Evolutionary conservation across 768 basidiomycete genomes (phyloP), one percentile per base, ranked within the genome.

Genomic region (Tylopilus balloui): DNA sequence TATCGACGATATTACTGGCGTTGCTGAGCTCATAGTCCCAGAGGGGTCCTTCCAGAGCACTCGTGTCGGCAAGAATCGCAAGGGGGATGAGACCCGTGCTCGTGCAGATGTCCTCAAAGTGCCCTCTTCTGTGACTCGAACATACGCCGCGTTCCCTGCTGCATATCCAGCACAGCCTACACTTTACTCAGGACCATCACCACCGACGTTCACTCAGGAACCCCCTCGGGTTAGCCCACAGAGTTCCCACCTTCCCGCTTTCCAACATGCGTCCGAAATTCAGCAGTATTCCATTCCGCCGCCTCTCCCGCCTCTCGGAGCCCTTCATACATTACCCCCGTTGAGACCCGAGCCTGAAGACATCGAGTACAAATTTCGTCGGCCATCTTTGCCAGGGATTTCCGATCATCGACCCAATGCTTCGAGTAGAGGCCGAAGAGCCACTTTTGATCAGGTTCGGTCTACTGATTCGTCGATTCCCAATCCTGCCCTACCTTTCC

Each of bases 1-100:
- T 5, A 79, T 91, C 43, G 87, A 90, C 53, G 80, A 86, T 53
- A 72, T 86, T 59, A 73, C 74, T 12, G 67, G 67, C 20, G 73
- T 90, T 13, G 72, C 75, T 28, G 79, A 80, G 47, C 71, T 88
- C 41, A 65, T 70, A n/a, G 79, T 88, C 0, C 85, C 88, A 2
- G 75, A 81, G 1, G 83, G 80, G 12, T 65, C 80, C 43, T 88
- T 87, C 68, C 79, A 78, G 59, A 86, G 81, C 62, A 83, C 82
- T n/a, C 74, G 81, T 45, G 69, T 80, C 17, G 72, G 68, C 54
- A 83, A 82, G 60, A 74, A 66, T 53, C 61, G 62, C 46, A 78
- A 75, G 57, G 59, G 64, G 1, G 76, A 81, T 35, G 72, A 78
- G 40, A 15, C 56, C 10, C 61, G 68, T 35, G 7, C 56, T 9